Percentiles rank a stretch among this genome's conserved stretches.
phyloP scores from a whole-genome alignment of 257 asterid genomes.

The Petunia axillaris region DNA sequence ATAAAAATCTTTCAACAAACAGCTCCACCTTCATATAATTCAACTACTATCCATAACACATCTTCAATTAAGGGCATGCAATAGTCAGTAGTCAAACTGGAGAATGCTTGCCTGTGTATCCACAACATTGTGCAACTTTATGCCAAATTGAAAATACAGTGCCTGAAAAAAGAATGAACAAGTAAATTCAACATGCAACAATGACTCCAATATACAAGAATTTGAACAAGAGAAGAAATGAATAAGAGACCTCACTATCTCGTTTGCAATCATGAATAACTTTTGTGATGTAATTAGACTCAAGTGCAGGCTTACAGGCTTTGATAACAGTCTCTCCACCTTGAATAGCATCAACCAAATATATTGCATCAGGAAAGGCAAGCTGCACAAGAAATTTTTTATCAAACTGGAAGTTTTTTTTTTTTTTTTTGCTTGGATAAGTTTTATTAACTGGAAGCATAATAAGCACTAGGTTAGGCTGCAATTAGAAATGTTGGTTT shows the following conservation, averaged over 20 bases:
- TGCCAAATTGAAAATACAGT: constrained; percentile 87
- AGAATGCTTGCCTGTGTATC: constrained; percentile 84
- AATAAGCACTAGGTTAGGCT: constrained; percentile 1
- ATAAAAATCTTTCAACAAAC: constrained; percentile 4
- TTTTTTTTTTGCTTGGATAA: background rate
- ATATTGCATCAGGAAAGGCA: constrained; percentile 89
- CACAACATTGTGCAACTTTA: constrained; percentile 82
- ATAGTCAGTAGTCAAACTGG: background rate
- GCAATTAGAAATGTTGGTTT: background rate
- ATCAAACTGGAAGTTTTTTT: constrained; percentile 5
- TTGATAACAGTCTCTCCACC: constrained; percentile 80
- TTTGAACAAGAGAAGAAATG: constrained; percentile 36
- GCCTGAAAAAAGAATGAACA: constrained; percentile 64
- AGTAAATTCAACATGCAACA: constrained; percentile 32
- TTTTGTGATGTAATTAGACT: constrained; percentile 88
- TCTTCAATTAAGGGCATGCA: background rate
- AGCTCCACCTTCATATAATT: constrained; percentile 8
- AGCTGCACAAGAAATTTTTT: constrained; percentile 56
- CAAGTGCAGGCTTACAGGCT: constrained; percentile 99
- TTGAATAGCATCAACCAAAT: constrained; percentile 93
- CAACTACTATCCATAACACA: constrained; percentile 15
- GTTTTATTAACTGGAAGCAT: constrained; percentile 20
- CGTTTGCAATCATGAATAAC: constrained; percentile 99
- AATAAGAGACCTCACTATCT: constrained; percentile 95
- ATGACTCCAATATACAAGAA: constrained; percentile 28